Conservation (phyloP, 345 rosid species). For the Alliaria petiolata region DNA sequence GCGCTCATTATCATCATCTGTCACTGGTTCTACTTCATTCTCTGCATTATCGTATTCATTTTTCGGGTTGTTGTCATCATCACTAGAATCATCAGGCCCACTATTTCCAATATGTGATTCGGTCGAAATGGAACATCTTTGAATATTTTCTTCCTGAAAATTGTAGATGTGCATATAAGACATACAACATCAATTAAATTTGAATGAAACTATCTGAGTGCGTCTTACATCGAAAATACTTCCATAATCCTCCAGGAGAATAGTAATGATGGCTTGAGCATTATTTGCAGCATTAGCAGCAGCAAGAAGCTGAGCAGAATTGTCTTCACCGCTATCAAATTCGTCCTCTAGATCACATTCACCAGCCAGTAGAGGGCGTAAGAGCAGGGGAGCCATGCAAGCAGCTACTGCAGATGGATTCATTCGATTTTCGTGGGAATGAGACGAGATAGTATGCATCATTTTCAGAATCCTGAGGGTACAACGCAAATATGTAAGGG, state of each 20-base stretch:
- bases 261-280: constrained; percentile 83
- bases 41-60: constrained; percentile 83
- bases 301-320: constrained; percentile 98
- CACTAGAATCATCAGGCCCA: constrained; percentile 87
- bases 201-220: constrained; percentile 6
- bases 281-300: constrained; percentile 98
- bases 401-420: constrained; percentile 97
- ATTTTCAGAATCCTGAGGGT: constrained; percentile 76
- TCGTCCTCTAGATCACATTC: constrained; percentile 96
- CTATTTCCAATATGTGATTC: constrained; percentile 87
- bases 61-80: constrained; percentile 80
- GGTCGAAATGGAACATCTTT: constrained; percentile 90
- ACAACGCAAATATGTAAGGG: constrained; percentile 18
- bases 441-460: constrained; percentile 84
- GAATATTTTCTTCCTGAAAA: constrained; percentile 90
- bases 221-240: constrained; percentile 85
- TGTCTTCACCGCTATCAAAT: constrained; percentile 77
- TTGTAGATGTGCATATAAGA: constrained; percentile 17
- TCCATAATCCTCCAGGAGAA: constrained; percentile 84
- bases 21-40: constrained; percentile 80
- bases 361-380: constrained; percentile 94
- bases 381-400: constrained; percentile 98
- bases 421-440: constrained; percentile 90
- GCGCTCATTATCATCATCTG: constrained; percentile 75
- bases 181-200: background rate